Evolutionary conservation across 2,329 filamentous ascomycete species (phyloP), one percentile per base, ranked within the genome.

Genomic region (Arachnopeziza araneosa): DNA sequence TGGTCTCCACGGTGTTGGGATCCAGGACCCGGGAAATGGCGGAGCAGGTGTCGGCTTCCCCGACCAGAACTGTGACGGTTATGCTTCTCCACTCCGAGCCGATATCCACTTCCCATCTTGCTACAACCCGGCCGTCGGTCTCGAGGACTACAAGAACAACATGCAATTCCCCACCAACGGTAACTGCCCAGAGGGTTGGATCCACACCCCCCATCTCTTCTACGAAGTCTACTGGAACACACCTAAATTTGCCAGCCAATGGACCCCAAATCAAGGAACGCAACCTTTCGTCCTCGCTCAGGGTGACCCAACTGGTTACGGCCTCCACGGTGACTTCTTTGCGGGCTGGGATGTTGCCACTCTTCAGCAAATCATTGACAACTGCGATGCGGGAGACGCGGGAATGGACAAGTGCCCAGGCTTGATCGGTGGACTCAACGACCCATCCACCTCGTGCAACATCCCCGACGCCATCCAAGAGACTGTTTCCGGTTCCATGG

Each of bases 101-200:
- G 92, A 96, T 75, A 76, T 96, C 64, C 90, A 90, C 81, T 96
- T 96, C 77, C 90, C 91, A 1, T 93, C 89, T 2, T 96, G 91
- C 82, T 95, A 91, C 86, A 90, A 95, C 69, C 90, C 90, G 55
- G 80, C 84, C 66, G 85, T 58, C 22, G 66, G 63, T 17, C 77
- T 82, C 4, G 54, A 67, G 0, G 77, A 86, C 69, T 83, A 87
- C 75, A 78, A 79, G 64, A 79, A 78, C 32, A 84, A 96, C 72
- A 83, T 96, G 66, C 86, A 87, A 4, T 97, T 91, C 74, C 90
- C 91, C 1, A 83, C 85, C 68, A 79, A 92, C 60, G 77, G 79
- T 22, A 89, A 88, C 12, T 96, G 92, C 75, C 92, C 92, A 0
- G 71, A 82, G 2, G 86, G 81, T 17, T 92, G 84, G 72, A 80